Evolutionary conservation across 257 asterid genomes (phyloP).

Genomic region (Vinca minor): DNA sequence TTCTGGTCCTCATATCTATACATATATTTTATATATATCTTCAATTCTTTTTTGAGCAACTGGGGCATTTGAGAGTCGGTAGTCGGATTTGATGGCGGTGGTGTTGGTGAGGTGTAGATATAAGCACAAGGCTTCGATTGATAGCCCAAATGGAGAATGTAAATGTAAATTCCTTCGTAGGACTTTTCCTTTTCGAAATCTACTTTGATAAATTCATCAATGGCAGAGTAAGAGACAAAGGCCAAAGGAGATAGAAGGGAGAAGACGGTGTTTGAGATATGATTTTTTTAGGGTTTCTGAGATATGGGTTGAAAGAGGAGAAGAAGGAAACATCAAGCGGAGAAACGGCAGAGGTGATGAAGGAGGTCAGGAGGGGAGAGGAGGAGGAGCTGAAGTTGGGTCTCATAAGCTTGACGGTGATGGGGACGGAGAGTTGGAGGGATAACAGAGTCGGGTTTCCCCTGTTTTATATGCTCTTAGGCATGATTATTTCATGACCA

Average conservation of each 20-base stretch:
- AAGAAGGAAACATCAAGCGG: constrained; percentile 37
- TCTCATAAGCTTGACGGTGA: constrained; percentile 71
- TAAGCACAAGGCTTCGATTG: constrained; percentile 56
- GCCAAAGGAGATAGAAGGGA: constrained; percentile 54
- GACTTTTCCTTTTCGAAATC: constrained; percentile 59
- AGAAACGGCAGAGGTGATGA: constrained; percentile 57
- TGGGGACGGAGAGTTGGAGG: constrained; percentile 53
- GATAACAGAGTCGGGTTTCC: constrained; percentile 61
- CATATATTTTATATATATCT: too few species aligned
- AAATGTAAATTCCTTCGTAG: constrained; percentile 51
- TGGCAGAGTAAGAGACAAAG: constrained; percentile 43
- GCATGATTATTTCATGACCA: too few species aligned
- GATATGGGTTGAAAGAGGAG: constrained; percentile 40
- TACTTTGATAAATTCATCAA: constrained; percentile 47
- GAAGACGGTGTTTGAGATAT: constrained; percentile 35
- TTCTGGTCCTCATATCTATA: too few species aligned
- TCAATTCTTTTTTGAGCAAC: too few species aligned
- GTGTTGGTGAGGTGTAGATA: constrained; percentile 51
- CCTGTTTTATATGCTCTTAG: too few species aligned
- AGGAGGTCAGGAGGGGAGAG: constrained; percentile 50
- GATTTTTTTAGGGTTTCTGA: constrained; percentile 41
- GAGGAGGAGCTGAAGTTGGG: constrained; percentile 59
- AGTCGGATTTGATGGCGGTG: too few species aligned
- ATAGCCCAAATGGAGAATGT: constrained; percentile 58
- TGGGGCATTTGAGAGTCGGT: too few species aligned